Evolutionary conservation across 2,329 filamentous ascomycete species (phyloP), one percentile per base, ranked within the genome.

Genomic region (Colletotrichum acutatum): DNA sequence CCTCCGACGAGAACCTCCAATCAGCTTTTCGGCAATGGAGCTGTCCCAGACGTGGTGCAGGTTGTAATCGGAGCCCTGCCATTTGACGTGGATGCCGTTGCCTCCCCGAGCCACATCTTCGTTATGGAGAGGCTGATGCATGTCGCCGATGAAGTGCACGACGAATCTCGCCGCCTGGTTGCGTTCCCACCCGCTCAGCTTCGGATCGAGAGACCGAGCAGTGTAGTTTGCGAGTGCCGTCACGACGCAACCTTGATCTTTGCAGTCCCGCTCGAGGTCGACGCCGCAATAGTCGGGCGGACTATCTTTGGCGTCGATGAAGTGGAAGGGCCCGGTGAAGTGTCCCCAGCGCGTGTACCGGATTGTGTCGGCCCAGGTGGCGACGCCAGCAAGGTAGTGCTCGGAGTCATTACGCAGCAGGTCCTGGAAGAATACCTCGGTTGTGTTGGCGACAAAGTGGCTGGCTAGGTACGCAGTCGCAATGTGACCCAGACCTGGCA

Each of bases 11-110:
- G 84, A 79, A n/a, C 86, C 89, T 2, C 91, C 91, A 1, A 92
- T 84, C 77, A 89, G 82, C 78, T 91, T 89, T 82, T 93, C 91
- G 0, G 90, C 87, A 74, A 94, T 94, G 76, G 88, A 89, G 66
- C 88, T 90, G 78, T 95, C 93, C 93, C 93, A 95, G 19, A 94
- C 89, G 71, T 92, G 87, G 78, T 95, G 93, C 54, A 95, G 85
- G 78, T 95, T 95, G 68, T 89, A 86, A 32, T 84, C 80, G 34
- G 81, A 80, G 3, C 86, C 87, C 30, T 90, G 84, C 82, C 91
- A 95, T 19, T 82, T 84, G 1, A 95, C 92, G 16, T 85, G 80
- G 76, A 95, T 92, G 12, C 88, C 87, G 76, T 95, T 95, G 0
- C 93, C 93, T 66, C 93, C 93, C 26, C 86, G 83, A 2, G 86